Percentiles rank a stretch among this genome's conserved stretches.
These are phyloP conservation scores for Tubosaeta sp. DNA, from an alignment of 768 basidiomycete species.

Conservation along the genomic window DNA sequence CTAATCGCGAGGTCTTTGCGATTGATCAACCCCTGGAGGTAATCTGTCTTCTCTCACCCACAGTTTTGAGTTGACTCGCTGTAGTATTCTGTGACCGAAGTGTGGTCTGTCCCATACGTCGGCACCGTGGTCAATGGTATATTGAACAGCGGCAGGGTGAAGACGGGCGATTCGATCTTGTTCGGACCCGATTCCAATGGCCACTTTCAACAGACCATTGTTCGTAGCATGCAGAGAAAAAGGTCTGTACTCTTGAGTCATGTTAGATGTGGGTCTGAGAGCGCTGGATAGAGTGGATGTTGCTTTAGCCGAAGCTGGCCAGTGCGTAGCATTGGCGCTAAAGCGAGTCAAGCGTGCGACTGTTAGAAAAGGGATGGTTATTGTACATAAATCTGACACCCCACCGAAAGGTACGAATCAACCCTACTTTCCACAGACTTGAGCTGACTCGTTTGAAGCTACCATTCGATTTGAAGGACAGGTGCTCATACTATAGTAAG, in stretches of 20 bases:
- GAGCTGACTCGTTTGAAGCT: constrained; percentile 39
- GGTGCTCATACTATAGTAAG: constrained; percentile 88
- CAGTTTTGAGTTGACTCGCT: constrained; percentile 9
- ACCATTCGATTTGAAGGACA: constrained; percentile 88
- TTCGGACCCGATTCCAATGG: constrained; percentile 94
- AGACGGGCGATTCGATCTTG: constrained; percentile 75
- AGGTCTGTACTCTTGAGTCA: constrained; percentile 41
- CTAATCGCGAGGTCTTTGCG: constrained; percentile 75
- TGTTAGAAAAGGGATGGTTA: constrained; percentile 92
- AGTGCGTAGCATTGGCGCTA: constrained; percentile 89
- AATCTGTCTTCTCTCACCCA: neutral
- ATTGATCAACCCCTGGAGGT: constrained; percentile 79
- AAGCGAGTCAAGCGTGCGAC: constrained; percentile 80
- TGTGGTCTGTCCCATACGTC: constrained; percentile 85
- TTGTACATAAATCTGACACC: constrained; percentile 74
- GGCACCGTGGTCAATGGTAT: constrained; percentile 85
- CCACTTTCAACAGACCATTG: constrained; percentile 69
- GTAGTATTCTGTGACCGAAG: constrained; percentile 81
- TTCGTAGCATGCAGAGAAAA: constrained; percentile 95
- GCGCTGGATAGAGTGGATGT: constrained; percentile 64
- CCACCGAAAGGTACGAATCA: constrained; percentile 63
- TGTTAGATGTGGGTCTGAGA: constrained; percentile 1
- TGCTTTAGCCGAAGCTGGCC: constrained; percentile 85
- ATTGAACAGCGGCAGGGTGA: constrained; percentile 68
- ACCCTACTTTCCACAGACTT: neutral